Evolutionary conservation across 2,329 filamentous ascomycete species (phyloP).

Genomic region (Gremmenia infestans): DNA sequence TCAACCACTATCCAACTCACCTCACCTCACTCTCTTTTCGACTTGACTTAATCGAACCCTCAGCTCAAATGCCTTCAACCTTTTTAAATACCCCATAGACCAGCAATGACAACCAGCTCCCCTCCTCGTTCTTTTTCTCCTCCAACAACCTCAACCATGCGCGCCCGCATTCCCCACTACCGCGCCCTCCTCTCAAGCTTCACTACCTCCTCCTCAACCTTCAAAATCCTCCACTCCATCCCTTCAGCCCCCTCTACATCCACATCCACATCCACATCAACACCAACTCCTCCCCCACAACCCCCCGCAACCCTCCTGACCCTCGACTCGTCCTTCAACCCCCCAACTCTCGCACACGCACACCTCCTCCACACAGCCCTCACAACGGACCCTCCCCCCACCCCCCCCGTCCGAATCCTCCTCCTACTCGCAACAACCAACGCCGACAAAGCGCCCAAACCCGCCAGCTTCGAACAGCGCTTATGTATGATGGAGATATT

Average conservation of each 20-base stretch:
- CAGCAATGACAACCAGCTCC: slow-evolving; percentile 1
- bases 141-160: slow-evolving; percentile 9
- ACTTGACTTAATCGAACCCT: not conserved
- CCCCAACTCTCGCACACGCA: slow-evolving; percentile 57
- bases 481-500: slow-evolving; percentile 69
- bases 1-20: not conserved
- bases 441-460: slow-evolving; percentile 61
- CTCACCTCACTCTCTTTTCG: slow-evolving; percentile 1
- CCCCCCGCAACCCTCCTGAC: slow-evolving; percentile 44
- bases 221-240: slow-evolving; percentile 25
- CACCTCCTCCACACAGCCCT: slow-evolving; percentile 50
- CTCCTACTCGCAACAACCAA: slow-evolving; percentile 60
- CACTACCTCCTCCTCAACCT: slow-evolving; percentile 21
- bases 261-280: slow-evolving; percentile 1
- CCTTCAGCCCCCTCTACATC: slow-evolving; percentile 1
- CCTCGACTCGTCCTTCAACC: slow-evolving; percentile 66
- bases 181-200: slow-evolving; percentile 23
- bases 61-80: not conserved
- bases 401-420: slow-evolving; percentile 41
- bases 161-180: slow-evolving; percentile 13
- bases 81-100: not conserved
- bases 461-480: slow-evolving; percentile 62
- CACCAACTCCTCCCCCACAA: slow-evolving; percentile 7
- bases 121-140: no score
- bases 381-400: slow-evolving; percentile 2